Evolutionary conservation across 2,329 filamentous ascomycete genomes (phyloP).

Genomic region (Penicillium sp.): DNA sequence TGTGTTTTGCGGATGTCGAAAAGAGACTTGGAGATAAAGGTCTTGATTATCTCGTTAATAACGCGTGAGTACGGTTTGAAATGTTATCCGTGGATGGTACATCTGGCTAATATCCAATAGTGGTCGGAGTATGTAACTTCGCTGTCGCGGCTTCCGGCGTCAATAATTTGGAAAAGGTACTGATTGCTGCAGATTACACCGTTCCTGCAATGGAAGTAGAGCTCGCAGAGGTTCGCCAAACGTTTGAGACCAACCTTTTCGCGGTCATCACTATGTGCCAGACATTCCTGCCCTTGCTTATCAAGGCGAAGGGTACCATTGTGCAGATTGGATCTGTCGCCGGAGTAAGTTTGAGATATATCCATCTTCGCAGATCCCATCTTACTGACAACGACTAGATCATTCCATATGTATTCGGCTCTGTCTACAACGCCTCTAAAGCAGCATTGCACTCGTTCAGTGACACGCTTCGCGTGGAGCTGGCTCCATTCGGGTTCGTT

Average conservation of each 20-base stretch:
- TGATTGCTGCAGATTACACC: slow-evolving; percentile 51
- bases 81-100: background rate
- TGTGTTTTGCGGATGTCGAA: slow-evolving; percentile 49
- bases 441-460: slow-evolving; percentile 60
- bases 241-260: slow-evolving; percentile 58
- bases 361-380: background rate
- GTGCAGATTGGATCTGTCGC: slow-evolving; percentile 49
- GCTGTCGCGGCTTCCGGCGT: background rate
- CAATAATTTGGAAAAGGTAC: background rate
- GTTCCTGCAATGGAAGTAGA: slow-evolving; percentile 59
- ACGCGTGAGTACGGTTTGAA: slow-evolving; percentile 44
- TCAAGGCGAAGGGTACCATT: slow-evolving; percentile 47
- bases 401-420: slow-evolving; percentile 47
- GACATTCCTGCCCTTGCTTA: slow-evolving; percentile 56
- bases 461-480: slow-evolving; percentile 59
- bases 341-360: slow-evolving; percentile 28
- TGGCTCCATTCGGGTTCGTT: slow-evolving; percentile 50
- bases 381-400: slow-evolving; percentile 25
- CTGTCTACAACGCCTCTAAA: slow-evolving; percentile 59
- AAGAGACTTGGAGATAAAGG: slow-evolving; percentile 48
- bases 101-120: slow-evolving; percentile 13
- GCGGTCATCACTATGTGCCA: slow-evolving; percentile 59
- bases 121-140: slow-evolving; percentile 32
- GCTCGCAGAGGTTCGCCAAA: slow-evolving; percentile 46
- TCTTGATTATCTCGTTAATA: slow-evolving; percentile 60